phyloP scores from a whole-genome alignment of 2,329 filamentous ascomycete genomes.

The Tolypocladium nubicola region DNA sequence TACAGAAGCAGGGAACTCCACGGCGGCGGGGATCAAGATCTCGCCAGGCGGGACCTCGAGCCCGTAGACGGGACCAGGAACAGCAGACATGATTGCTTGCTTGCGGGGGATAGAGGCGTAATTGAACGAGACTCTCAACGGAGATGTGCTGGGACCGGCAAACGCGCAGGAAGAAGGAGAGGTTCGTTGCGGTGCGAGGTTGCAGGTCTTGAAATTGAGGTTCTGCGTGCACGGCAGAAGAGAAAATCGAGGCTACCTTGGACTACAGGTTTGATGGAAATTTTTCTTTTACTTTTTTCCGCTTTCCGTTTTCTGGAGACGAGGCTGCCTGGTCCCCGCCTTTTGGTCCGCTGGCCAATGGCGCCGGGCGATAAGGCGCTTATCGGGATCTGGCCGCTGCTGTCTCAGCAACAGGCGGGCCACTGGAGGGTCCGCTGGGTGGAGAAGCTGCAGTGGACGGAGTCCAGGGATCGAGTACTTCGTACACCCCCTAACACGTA shows the following conservation, averaged over 20 bases:
- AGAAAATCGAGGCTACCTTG: background rate
- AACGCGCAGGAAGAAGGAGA: background rate
- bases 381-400: conserved; percentile 16
- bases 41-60: conserved; percentile 82
- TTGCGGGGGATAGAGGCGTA: background rate
- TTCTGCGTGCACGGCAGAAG: background rate
- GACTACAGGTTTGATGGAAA: background rate
- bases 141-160: background rate
- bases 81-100: conserved; percentile 39
- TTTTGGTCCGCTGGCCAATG: conserved; percentile 13
- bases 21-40: conserved; percentile 67
- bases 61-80: conserved; percentile 77
- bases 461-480: no score
- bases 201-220: background rate
- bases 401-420: conserved; percentile 21
- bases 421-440: background rate
- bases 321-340: conserved; percentile 6
- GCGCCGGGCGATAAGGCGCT: conserved; percentile 15
- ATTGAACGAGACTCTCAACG: background rate
- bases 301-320: conserved; percentile 2
- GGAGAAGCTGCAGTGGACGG: background rate
- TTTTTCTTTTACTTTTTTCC: conserved; percentile 15
- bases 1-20: conserved; percentile 76
- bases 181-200: background rate
- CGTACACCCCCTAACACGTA: no score